phyloP scores from a whole-genome alignment of 2,329 filamentous ascomycete genomes.

The Rutstroemia sp. region DNA sequence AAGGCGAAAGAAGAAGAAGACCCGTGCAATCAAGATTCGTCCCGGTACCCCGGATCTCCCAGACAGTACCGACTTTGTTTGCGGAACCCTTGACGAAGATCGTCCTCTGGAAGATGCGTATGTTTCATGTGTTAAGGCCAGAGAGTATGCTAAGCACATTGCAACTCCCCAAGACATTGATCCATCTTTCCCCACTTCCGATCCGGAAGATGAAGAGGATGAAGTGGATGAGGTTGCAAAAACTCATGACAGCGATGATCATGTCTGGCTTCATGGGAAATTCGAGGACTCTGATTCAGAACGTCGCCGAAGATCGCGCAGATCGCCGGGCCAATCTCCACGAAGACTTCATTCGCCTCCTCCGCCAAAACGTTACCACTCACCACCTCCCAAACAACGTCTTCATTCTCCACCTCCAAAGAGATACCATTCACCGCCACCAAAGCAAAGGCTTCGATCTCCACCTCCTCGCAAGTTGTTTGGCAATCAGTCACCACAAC shows the following conservation, averaged over 20 bases:
- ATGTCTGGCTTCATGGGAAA: conserved; percentile 63
- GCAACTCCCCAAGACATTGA: conserved; percentile 93
- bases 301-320: conserved; percentile 40
- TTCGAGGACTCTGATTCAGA: conserved; percentile 61
- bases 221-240: conserved; percentile 54
- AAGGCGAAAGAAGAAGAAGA: conserved; percentile 12
- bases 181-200: conserved; percentile 91
- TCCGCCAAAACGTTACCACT: conserved; percentile 33
- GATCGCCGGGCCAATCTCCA: conserved; percentile 48
- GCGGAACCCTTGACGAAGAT: conserved; percentile 93
- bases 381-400: conserved; percentile 31
- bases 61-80: conserved; percentile 98
- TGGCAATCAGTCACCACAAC: conserved; percentile 35
- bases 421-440: conserved; percentile 31
- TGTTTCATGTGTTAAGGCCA: conserved; percentile 73
- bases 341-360: conserved; percentile 52
- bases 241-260: conserved; percentile 57
- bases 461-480: conserved; percentile 29
- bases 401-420: conserved; percentile 31
- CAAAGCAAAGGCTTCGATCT: conserved; percentile 30
- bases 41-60: conserved; percentile 74
- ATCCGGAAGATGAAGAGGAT: conserved; percentile 79
- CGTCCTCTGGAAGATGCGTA: conserved; percentile 91
- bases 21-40: conserved; percentile 46
- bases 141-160: conserved; percentile 73